A percentile compares a stretch with the other conserved stretches of the same genome.
phyloP scores from a whole-genome alignment of 495 filamentous ascomycete genomes.

The Hyaloscypha bicolor region DNA sequence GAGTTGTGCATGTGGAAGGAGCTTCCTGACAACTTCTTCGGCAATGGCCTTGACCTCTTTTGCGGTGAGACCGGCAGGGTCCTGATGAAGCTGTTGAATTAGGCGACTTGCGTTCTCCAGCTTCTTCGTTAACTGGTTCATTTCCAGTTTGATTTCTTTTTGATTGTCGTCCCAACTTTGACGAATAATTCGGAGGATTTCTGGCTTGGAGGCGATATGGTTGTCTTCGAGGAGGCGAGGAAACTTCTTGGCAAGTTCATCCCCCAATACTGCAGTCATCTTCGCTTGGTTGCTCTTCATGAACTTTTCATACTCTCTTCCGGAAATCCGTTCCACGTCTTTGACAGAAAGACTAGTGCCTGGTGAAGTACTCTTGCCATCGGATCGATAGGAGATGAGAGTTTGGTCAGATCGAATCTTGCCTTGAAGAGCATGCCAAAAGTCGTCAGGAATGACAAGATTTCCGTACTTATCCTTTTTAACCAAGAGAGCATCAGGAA shows the following conservation, averaged over 20 bases:
- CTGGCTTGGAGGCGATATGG: conserved; percentile 21
- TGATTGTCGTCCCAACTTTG: conserved; percentile 29
- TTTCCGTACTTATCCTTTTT: conserved; percentile 44
- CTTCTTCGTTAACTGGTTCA: conserved; percentile 28
- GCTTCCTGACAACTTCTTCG: conserved; percentile 35
- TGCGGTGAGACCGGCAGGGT: conserved; percentile 7
- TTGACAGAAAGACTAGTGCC: neutral
- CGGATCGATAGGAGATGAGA: neutral
- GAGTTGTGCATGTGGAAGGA: conserved; percentile 39
- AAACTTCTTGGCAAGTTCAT: conserved; percentile 20
- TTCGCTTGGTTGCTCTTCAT: conserved; percentile 18
- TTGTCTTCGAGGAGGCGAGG: conserved; percentile 20
- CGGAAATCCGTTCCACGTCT: conserved; percentile 15
- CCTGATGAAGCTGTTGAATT: conserved; percentile 16
- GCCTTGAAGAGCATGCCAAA: conserved; percentile 54
- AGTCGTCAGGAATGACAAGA: conserved; percentile 48
- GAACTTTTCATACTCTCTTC: conserved; percentile 21
- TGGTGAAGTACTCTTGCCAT: neutral
- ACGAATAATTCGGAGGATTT: conserved; percentile 27
- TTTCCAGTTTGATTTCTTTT: conserved; percentile 34
- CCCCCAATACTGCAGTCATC: conserved; percentile 4
- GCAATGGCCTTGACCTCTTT: conserved; percentile 35
- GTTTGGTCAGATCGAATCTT: conserved; percentile 27
- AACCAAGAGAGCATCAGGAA: conserved; percentile 44
- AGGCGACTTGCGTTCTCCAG: conserved; percentile 21